Conservation (phyloP, 805 yeast species). For the Kodamaea hsintzibuensis region DNA sequence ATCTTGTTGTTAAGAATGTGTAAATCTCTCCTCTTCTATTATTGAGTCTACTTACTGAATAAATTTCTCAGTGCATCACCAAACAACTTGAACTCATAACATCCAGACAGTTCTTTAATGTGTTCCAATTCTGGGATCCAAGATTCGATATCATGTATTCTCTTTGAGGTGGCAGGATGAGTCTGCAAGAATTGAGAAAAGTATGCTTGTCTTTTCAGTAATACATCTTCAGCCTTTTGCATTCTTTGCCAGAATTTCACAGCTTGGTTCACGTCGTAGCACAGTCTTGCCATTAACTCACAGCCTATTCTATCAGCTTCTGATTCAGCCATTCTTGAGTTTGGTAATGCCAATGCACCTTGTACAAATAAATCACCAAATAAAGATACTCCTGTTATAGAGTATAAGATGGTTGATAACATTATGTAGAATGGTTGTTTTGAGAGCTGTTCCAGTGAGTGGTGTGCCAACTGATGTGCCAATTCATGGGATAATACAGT, state of each 20-base stretch:
- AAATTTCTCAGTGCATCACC: slow-evolving; percentile 16
- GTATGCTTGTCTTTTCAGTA: slow-evolving; percentile 35
- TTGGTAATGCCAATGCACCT: slow-evolving; percentile 71
- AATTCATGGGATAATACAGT: slow-evolving; percentile 92
- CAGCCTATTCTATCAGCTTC: slow-evolving; percentile 96
- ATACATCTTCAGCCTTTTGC: slow-evolving; percentile 44
- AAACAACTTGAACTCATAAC: slow-evolving; percentile 29
- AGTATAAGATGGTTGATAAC: slow-evolving; percentile 52
- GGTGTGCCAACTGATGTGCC: slow-evolving; percentile 93
- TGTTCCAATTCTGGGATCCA: slow-evolving; percentile 66
- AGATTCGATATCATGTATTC: slow-evolving; percentile 64
- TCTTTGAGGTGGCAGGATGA: slow-evolving; percentile 80
- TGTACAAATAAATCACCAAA: slow-evolving; percentile 54
- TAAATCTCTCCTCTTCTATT: no score
- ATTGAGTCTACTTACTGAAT: slow-evolving; percentile 11
- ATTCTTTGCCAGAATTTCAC: slow-evolving; percentile 81
- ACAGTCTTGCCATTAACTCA: slow-evolving; percentile 87
- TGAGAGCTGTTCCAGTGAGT: slow-evolving; percentile 80
- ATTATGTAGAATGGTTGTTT: slow-evolving; percentile 69
- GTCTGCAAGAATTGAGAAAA: slow-evolving; percentile 73
- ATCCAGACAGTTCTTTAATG: slow-evolving; percentile 43
- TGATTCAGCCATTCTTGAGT: slow-evolving; percentile 89
- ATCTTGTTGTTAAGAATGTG: no score
- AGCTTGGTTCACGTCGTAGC: slow-evolving; percentile 78
- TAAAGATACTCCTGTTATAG: slow-evolving; percentile 58